A percentile compares a stretch with the other conserved stretches of the same genome.
Conservation (phyloP, 169 alveolate genomes). For the Eimeria maxima region DNA sequence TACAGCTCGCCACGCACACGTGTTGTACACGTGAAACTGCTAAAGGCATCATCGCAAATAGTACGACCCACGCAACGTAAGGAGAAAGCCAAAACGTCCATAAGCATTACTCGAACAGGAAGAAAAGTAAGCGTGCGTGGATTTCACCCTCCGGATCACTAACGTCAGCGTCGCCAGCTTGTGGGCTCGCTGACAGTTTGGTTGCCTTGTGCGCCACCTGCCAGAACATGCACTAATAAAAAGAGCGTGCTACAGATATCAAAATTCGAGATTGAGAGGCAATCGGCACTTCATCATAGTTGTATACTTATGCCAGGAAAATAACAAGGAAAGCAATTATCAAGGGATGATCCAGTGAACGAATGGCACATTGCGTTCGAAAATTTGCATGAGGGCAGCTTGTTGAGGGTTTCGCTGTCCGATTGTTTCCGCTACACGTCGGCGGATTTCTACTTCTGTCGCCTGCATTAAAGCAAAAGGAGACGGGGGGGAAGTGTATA, state of each 20-base stretch:
- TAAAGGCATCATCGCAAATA: background rate
- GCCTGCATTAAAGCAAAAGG: constrained; percentile 9
- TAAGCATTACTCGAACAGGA: background rate
- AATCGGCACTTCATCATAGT: background rate
- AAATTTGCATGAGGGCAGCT: constrained; percentile 66
- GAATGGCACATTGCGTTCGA: constrained; percentile 51
- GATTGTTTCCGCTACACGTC: constrained; percentile 54
- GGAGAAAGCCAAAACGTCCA: no score
- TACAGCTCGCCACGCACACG: background rate
- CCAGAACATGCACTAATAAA: background rate
- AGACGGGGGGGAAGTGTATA: background rate
- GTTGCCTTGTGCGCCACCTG: constrained; percentile 43
- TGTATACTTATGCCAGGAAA: background rate
- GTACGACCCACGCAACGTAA: background rate
- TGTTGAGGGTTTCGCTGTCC: constrained; percentile 62
- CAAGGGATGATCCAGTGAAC: background rate
- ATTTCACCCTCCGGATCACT: constrained; percentile 47
- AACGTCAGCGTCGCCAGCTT: constrained; percentile 26
- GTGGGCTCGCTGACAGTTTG: background rate
- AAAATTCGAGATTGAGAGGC: background rate
- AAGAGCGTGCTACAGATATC: background rate
- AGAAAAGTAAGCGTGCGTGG: background rate
- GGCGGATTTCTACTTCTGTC: constrained; percentile 63
- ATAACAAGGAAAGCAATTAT: background rate
- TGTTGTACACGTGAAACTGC: background rate